phyloP scores from a whole-genome alignment of 306 rosid genomes.

The Malus fusca region DNA sequence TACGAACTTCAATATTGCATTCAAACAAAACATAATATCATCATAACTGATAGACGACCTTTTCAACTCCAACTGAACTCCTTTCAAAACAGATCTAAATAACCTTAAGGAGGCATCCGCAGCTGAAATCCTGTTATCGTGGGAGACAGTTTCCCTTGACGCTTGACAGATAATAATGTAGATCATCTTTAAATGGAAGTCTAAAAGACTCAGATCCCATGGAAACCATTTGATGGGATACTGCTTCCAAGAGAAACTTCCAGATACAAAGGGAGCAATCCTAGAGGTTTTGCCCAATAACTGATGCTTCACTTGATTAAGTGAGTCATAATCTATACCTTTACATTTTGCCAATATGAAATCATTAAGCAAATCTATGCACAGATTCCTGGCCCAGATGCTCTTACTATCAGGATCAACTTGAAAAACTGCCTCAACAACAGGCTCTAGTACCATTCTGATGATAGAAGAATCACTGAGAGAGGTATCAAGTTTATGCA shows the following conservation, averaged over 20 bases:
- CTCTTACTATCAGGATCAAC: slow-evolving; percentile 50
- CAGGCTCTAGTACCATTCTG: slow-evolving; percentile 54
- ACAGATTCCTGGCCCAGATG: slow-evolving; percentile 50
- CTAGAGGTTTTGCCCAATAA: slow-evolving; percentile 17
- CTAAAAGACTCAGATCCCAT: slow-evolving; percentile 61
- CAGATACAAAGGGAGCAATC: slow-evolving; percentile 25
- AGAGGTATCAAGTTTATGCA: slow-evolving; percentile 61
- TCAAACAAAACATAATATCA: slow-evolving; percentile 47
- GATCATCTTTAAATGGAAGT: slow-evolving; percentile 54
- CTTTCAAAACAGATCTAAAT: slow-evolving; percentile 57
- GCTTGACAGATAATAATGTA: slow-evolving; percentile 44
- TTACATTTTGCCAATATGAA: slow-evolving; percentile 43
- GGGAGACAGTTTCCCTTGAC: slow-evolving; percentile 32
- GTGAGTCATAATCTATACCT: slow-evolving; percentile 28
- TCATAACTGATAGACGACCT: slow-evolving; percentile 44
- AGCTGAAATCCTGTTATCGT: slow-evolving; percentile 38
- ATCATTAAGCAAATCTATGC: slow-evolving; percentile 53
- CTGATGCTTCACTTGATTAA: slow-evolving; percentile 12
- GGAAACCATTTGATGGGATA: slow-evolving; percentile 62
- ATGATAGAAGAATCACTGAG: slow-evolving; percentile 40
- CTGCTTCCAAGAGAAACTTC: slow-evolving; percentile 48
- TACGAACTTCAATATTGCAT: slow-evolving; percentile 42
- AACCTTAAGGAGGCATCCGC: slow-evolving; percentile 46
- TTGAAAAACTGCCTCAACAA: slow-evolving; percentile 51
- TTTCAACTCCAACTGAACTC: slow-evolving; percentile 53